Evolutionary conservation across 108 stramenopile species (phyloP), one percentile per base, ranked within the genome.

Genomic region (Cafeteria roenbergensis): DNA sequence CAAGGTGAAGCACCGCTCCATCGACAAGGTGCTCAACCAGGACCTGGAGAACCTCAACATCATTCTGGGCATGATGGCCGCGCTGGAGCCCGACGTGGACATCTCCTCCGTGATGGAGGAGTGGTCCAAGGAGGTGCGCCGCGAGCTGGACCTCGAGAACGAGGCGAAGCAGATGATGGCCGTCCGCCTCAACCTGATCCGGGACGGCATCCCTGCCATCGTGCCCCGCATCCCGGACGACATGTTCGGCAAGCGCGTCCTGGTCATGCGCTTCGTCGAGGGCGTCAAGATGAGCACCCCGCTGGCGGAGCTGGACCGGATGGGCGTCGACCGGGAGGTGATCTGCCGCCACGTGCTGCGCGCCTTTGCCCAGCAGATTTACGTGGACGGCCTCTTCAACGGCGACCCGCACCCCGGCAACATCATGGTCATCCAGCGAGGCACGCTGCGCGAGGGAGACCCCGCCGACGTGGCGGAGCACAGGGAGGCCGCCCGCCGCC

Each of bases 391-490:
- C 24, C 62, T 84, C 26, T 86, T 86, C 68, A 84, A 88, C 50
- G 83, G 79, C 0, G 87, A 88, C 65, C 87, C 86, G 24, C 87
- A 88, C 63, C 74, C 82, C 17, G 80, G 82, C 25, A 87, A 87
- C 55, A 64, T 87, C 26, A 57, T 86, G 37, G 77, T 86, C 17
- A 65, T 70, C 0, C 71, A 50, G 34, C 48, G 68, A 12, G 51
- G 30, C 2, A 51, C 51, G 22, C 42, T 69, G 21, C 26, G 57
- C 28, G 1, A 63, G 1, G 53, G 48, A 3, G 58, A 68, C 24
- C 29, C 62, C 30, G 9, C 22, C 14, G 2, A 29, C 25, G 26
- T 63, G 25, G 37, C 63, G 20, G 17, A 37, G 60, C 8, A 8
- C 25, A 35, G 12, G 32, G 60, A 61, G 4, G 22, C 51, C 51